phyloP scores from a whole-genome alignment of 495 filamentous ascomycete species.

The Xylaria grammica region DNA sequence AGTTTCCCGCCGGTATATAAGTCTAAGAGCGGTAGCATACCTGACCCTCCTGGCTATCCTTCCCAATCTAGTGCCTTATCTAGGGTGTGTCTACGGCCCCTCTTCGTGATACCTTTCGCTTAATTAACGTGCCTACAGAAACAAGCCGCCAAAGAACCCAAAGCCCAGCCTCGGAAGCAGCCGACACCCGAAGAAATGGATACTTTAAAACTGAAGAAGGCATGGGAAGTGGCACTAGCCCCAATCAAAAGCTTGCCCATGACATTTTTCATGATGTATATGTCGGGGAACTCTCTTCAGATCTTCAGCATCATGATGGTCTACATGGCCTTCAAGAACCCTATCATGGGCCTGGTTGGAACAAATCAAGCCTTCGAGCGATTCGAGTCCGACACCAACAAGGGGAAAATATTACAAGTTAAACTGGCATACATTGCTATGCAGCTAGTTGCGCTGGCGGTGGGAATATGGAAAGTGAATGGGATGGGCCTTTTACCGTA shows the following conservation, averaged over 20 bases:
- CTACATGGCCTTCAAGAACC: constrained; percentile 97
- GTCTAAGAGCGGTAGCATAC: constrained; percentile 65
- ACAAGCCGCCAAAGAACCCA: constrained; percentile 51
- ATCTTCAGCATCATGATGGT: constrained; percentile 99
- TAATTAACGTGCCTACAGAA: constrained; percentile 38
- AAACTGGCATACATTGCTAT: constrained; percentile 86
- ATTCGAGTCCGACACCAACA: constrained; percentile 85
- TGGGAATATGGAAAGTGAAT: constrained; percentile 98
- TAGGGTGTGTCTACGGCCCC: constrained; percentile 52
- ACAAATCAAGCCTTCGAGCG: constrained; percentile 82
- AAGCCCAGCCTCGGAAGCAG: constrained; percentile 55
- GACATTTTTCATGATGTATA: constrained; percentile 99
- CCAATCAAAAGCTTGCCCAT: constrained; percentile 95
- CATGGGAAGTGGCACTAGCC: constrained; percentile 95
- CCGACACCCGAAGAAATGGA: constrained; percentile 84
- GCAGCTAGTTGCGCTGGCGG: constrained; percentile 78
- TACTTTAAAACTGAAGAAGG: constrained; percentile 94
- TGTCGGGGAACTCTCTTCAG: constrained; percentile 98
- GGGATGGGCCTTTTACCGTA: constrained; percentile 94
- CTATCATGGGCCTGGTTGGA: constrained; percentile 79
- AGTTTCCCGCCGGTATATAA: constrained; percentile 64
- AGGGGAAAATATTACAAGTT: constrained; percentile 70
- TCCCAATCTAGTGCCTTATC: constrained; percentile 54
- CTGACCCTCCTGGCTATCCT: constrained; percentile 88
- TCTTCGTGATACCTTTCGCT: background rate